Conservation (phyloP, 23 red algal genomes). For the Gracilaria gracilis region DNA sequence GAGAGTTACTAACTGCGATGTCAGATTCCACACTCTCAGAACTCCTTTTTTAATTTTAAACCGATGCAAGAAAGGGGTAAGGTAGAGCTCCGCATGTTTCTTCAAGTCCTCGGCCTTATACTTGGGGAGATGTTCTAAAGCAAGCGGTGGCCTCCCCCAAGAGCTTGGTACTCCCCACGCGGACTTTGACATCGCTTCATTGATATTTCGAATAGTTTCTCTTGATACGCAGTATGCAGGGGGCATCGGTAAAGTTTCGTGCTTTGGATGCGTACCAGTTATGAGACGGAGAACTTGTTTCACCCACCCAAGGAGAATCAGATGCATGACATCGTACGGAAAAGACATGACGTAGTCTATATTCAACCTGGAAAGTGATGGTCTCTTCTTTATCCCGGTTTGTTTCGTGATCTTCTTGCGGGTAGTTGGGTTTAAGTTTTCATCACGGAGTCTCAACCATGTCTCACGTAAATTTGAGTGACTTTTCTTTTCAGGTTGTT, state of each 20-base stretch:
- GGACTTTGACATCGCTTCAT: background rate
- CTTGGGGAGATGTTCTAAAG: background rate
- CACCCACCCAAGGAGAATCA: background rate
- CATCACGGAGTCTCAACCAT: background rate
- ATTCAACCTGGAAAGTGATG: background rate
- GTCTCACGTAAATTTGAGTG: no score
- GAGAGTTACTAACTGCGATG: background rate
- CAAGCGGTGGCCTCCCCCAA: slow-evolving; percentile 3
- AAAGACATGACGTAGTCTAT: background rate
- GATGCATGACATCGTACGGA: slow-evolving; percentile 18
- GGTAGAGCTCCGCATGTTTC: background rate
- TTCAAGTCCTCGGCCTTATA: slow-evolving; percentile 18
- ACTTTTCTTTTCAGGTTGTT: no score
- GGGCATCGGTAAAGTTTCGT: background rate
- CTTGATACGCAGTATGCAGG: background rate
- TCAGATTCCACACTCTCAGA: background rate
- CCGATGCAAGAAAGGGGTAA: background rate
- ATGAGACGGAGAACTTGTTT: background rate
- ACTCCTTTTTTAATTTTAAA: background rate
- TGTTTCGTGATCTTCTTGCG: background rate
- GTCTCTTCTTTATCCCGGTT: background rate
- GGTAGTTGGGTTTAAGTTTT: background rate
- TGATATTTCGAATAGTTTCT: background rate
- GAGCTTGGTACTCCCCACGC: background rate
- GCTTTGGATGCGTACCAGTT: background rate